Evolutionary conservation across 2,329 filamentous ascomycete species (phyloP).

Genomic region (Graphilbum ipis-grandicollis): DNA sequence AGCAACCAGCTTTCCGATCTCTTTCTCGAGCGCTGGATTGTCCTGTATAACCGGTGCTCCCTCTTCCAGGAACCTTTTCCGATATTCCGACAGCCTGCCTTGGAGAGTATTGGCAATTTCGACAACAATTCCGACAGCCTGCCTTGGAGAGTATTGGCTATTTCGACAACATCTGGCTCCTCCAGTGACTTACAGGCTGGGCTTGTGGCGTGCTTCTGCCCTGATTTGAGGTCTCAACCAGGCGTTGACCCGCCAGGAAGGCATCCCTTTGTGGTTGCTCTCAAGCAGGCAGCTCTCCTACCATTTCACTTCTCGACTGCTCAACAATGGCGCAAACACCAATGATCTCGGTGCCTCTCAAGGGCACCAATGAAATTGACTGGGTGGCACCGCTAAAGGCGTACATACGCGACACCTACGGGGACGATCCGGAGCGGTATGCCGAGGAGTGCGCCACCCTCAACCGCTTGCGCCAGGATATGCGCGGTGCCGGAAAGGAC

Average conservation of each 20-base stretch:
- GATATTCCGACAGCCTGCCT: too few species aligned
- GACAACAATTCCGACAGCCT: not conserved
- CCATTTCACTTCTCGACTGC: conserved; percentile 16
- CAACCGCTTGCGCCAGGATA: conserved; percentile 90
- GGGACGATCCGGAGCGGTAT: conserved; percentile 93
- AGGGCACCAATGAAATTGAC: conserved; percentile 93
- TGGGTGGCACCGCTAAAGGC: conserved; percentile 84
- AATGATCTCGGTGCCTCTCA: conserved; percentile 90
- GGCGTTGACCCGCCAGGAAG: not conserved
- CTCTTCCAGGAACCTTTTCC: too few species aligned
- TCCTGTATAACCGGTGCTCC: too few species aligned
- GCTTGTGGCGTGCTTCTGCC: conserved; percentile 1
- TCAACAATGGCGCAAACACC: conserved; percentile 61
- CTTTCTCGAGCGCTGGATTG: too few species aligned
- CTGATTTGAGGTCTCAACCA: not conserved
- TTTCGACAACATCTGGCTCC: not conserved
- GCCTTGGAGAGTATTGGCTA: too few species aligned
- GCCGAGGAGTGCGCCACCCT: conserved; percentile 87
- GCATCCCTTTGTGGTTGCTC: not conserved
- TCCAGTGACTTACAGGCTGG: not conserved
- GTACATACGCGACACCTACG: conserved; percentile 87
- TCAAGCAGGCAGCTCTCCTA: not conserved
- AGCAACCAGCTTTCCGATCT: too few species aligned
- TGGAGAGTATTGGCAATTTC: not conserved
- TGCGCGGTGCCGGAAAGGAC: conserved; percentile 93